These are phyloP conservation scores for Talaromyces sp. DNA, from an alignment of 2,329 filamentous ascomycete species.

Conservation along the genomic window DNA sequence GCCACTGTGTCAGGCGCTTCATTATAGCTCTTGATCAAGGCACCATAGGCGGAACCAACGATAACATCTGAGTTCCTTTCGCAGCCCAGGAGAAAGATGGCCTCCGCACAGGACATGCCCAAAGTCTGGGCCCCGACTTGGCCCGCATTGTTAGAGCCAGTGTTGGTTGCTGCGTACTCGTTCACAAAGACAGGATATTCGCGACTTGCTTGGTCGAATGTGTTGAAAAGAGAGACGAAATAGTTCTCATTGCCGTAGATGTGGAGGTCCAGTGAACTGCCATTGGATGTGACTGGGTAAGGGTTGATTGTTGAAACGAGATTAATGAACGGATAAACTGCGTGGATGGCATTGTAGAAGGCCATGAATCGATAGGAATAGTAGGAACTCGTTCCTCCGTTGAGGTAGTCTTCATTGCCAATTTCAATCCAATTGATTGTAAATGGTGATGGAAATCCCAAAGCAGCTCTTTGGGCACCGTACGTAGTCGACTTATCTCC, in stretches of 20 bases:
- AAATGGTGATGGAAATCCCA: constrained; percentile 62
- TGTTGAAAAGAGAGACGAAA: constrained; percentile 50
- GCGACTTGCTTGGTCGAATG: constrained; percentile 50
- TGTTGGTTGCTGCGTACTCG: constrained; percentile 9
- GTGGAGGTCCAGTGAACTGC: background rate
- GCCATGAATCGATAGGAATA: constrained; percentile 54
- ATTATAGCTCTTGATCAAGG: constrained; percentile 15
- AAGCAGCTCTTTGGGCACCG: constrained; percentile 52
- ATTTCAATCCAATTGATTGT: constrained; percentile 61
- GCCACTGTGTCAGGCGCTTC: constrained; percentile 13
- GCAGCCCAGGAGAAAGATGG: background rate
- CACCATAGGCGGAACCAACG: constrained; percentile 12
- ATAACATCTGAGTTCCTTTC: constrained; percentile 3
- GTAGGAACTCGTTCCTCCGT: constrained; percentile 50
- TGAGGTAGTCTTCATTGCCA: constrained; percentile 66
- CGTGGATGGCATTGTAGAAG: constrained; percentile 59
- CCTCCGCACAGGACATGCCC: background rate
- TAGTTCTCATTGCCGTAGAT: background rate
- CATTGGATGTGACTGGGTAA: background rate
- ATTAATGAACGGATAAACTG: constrained; percentile 16
- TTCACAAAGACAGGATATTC: constrained; percentile 8
- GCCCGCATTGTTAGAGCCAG: constrained; percentile 3
- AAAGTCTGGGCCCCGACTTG: background rate
- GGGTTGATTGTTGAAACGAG: background rate
- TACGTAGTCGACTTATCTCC: constrained; percentile 28